Base-by-base conservation (phyloP, 768 basidiomycete genomes). In the Sarcomyxa edulis region DNA sequence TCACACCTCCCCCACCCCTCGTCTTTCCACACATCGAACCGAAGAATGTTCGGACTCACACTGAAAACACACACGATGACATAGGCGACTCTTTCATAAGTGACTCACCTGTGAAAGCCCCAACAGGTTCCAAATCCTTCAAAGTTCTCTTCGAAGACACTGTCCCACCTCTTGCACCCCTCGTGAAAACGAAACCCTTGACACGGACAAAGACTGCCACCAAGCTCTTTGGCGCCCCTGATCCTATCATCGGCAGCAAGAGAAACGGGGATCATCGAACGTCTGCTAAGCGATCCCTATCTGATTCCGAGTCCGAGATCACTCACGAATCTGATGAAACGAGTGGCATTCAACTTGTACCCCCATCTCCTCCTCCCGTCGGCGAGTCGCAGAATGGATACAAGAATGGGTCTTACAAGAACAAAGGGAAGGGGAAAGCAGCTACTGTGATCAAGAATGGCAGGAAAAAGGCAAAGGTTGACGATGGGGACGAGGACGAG, bases 41-140 rank as follows among this genome's bases (percentile, higher is more conserved):
- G 5, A 49, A 58, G 34, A 48, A 49, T 26, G 56, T 54, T 21
- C 55, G 52, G 39, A 60, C 61, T 26, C 59, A 61, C 25, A 65
- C 63, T 41, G 62, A 64, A 27, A 65, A 65, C 18, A 47, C 60
- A 23, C 59, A 64, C 40, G 61, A 55, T 28, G 47, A 47, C 41
- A 23, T 27, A 3, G 53, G 55, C 18, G 54, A 41, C 14, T 75
- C 71, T 8, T 80, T 84, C 52, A 66, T 90, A 4, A 75, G 69
- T 22, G 78, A 87, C 51, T 85, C 87, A 4, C 87, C 87, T 7
- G 65, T 78, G 37, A 89, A 89, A 54, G 64, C 64, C 15, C 68
- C 70, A 3, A 60, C 62, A 18, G 71, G 72, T 31, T 69, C 71
- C 36, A 82, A 75, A 53, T 68, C 69, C 2, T 90, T 87, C 64